Conservation (phyloP, 2,329 filamentous ascomycete species). For the Trichoderma semiorbis region DNA sequence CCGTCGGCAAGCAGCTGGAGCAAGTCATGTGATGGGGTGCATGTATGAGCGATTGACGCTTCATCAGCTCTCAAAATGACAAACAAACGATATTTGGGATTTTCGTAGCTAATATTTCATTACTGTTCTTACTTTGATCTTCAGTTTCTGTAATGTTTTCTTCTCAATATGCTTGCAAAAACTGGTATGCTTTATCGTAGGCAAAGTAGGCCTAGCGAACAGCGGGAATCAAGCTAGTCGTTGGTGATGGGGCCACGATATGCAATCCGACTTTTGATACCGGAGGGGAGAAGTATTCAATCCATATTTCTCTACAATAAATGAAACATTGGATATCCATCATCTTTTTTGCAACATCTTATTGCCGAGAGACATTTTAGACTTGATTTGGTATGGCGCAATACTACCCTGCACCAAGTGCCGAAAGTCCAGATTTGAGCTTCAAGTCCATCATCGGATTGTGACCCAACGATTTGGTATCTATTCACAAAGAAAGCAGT, state of each 20-base stretch:
- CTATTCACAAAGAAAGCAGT: background rate
- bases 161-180: no score
- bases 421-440: background rate
- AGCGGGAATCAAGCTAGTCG: background rate
- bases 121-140: background rate
- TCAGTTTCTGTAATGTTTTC: background rate
- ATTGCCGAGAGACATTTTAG: background rate
- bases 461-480: background rate
- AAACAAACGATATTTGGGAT: background rate
- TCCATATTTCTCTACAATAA: background rate
- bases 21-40: background rate
- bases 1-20: background rate
- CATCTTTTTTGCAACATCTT: background rate
- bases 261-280: background rate
- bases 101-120: background rate
- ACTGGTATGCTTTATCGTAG: rapidly evolving
- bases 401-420: background rate
- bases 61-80: background rate
- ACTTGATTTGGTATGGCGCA: background rate
- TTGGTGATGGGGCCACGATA: background rate
- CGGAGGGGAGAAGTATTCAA: background rate
- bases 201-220: background rate
- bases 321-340: background rate
- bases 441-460: background rate
- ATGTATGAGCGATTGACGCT: background rate